Conservation (phyloP, 1,284 basidiomycete species). For the Rhizoctonia solani region DNA sequence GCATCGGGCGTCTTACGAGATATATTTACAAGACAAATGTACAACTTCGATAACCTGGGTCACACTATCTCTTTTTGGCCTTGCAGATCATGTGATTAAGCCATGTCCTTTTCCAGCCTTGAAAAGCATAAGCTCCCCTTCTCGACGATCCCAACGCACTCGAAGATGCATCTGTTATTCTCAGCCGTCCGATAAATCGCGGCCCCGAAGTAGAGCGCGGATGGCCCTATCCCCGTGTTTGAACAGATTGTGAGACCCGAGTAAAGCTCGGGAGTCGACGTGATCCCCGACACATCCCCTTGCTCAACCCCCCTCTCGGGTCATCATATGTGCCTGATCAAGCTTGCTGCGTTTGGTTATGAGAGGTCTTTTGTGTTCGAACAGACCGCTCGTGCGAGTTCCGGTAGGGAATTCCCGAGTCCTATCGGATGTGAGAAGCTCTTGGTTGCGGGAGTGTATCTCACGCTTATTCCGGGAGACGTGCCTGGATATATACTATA, state of each 20-base stretch:
- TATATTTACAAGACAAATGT: too few species aligned
- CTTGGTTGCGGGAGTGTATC: not conserved
- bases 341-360: not conserved
- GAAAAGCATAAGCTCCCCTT: not conserved
- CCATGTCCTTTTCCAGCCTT: not conserved
- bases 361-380: not conserved
- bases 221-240: too few species aligned
- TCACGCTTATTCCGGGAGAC: not conserved
- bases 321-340: slow-evolving; percentile 11
- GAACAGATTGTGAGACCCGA: too few species aligned
- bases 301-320: not conserved
- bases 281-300: not conserved
- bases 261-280: not conserved
- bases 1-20: not conserved
- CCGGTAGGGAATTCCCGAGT: not conserved
- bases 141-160: not conserved
- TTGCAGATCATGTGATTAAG: not conserved
- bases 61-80: not conserved
- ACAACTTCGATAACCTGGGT: not conserved
- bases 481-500: not conserved
- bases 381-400: not conserved
- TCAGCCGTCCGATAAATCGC: not conserved
- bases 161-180: too few species aligned
- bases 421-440: not conserved
- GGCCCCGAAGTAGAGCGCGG: not conserved